Conservation (phyloP, 2,329 filamentous ascomycete species). For the Pseudocercospora cruenta region DNA sequence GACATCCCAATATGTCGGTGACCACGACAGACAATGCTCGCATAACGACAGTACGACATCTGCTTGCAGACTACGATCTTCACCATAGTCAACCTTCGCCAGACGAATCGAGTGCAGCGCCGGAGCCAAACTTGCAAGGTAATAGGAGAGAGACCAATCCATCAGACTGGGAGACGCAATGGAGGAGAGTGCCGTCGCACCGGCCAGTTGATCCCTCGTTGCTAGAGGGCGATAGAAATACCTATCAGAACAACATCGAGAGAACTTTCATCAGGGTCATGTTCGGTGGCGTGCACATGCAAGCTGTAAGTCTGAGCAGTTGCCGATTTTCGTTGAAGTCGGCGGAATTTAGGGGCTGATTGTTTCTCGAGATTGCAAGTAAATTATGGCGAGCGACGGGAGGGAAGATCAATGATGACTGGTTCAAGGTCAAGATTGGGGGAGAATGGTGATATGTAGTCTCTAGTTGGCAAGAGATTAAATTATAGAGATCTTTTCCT, state of each 20-base stretch:
- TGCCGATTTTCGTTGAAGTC: no score
- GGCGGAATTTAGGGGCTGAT: slow-evolving; percentile 19
- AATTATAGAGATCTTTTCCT: neutral
- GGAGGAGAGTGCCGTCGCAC: slow-evolving; percentile 53
- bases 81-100: slow-evolving; percentile 42
- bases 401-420: slow-evolving; percentile 53
- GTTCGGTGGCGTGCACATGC: slow-evolving; percentile 51
- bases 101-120: slow-evolving; percentile 34
- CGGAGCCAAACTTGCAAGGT: slow-evolving; percentile 38
- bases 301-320: slow-evolving; percentile 50
- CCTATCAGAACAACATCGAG: slow-evolving; percentile 51
- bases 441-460: slow-evolving; percentile 49
- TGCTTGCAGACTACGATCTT: slow-evolving; percentile 53
- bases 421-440: slow-evolving; percentile 58
- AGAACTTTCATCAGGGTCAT: slow-evolving; percentile 54
- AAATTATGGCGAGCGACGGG: slow-evolving; percentile 56
- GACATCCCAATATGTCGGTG: slow-evolving; percentile 44
- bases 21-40: slow-evolving; percentile 49
- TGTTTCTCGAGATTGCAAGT: slow-evolving; percentile 40
- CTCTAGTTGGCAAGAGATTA: neutral
- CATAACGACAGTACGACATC: slow-evolving; percentile 41
- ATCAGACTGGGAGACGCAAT: slow-evolving; percentile 52
- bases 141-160: slow-evolving; percentile 35
- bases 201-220: slow-evolving; percentile 51
- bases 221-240: slow-evolving; percentile 46